Evolutionary conservation across 2,329 filamentous ascomycete genomes (phyloP).

Genomic region (Exophiala calicioides): DNA sequence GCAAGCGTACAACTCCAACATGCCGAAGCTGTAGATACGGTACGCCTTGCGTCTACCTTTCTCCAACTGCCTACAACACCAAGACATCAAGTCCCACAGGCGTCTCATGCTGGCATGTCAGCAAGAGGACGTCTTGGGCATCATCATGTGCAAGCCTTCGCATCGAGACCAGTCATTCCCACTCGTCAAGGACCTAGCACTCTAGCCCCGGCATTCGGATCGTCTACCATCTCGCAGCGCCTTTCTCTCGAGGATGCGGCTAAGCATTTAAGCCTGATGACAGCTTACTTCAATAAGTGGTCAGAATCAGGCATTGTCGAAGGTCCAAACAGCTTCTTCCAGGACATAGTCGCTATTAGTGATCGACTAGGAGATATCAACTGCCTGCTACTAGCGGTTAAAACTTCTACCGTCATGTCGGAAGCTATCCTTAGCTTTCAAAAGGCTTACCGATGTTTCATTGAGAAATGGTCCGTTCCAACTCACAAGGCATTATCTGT

Average conservation of each 20-base stretch:
- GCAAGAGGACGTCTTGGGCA: no score
- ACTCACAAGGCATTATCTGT: constrained; percentile 2
- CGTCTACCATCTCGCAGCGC: constrained; percentile 3
- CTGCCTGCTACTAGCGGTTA: constrained; percentile 3
- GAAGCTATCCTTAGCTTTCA: neutral
- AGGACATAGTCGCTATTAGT: constrained; percentile 16
- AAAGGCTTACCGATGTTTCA: constrained; percentile 7
- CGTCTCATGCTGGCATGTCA: no score
- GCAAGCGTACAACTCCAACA: no score
- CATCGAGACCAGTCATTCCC: no score
- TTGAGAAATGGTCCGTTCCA: constrained; percentile 1
- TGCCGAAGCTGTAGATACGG: no score
- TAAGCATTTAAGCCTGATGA: constrained; percentile 3
- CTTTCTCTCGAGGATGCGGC: constrained; percentile 6
- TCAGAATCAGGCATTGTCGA: neutral
- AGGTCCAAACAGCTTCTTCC: constrained; percentile 11
- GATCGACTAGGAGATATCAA: constrained; percentile 5
- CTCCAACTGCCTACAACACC: no score
- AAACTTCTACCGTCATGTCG: neutral
- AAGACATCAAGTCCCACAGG: no score
- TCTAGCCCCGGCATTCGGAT: neutral
- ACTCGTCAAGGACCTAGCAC: neutral
- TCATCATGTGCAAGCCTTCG: no score
- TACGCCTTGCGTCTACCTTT: no score
- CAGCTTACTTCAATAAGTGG: constrained; percentile 15